Conservation (phyloP, 2,329 filamentous ascomycete species). For the Zymoseptoria passerinii region DNA sequence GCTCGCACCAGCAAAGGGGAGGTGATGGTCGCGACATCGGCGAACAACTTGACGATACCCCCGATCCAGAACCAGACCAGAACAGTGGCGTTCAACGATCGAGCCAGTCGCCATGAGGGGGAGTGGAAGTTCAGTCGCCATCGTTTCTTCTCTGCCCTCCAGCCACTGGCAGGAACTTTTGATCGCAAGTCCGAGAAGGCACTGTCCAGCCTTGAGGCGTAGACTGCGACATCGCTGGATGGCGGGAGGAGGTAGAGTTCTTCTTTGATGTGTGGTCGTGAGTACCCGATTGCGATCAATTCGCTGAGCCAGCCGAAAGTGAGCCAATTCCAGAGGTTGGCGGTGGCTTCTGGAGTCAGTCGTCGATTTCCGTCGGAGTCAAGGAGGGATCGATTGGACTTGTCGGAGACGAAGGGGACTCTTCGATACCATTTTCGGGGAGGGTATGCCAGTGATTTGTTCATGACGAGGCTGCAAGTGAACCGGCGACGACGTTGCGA, state of each 20-base stretch:
- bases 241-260: background rate
- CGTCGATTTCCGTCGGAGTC: constrained; percentile 1
- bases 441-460: background rate
- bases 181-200: background rate
- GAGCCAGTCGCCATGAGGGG: constrained; percentile 1
- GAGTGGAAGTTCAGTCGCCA: background rate
- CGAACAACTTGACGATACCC: constrained; percentile 2
- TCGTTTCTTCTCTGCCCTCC: background rate
- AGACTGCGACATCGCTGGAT: background rate
- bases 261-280: background rate
- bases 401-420: background rate
- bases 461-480: background rate
- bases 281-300: constrained; percentile 2
- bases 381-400: background rate
- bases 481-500: too few relatives aligned
- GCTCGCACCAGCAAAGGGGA: constrained; percentile 2
- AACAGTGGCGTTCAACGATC: constrained; percentile 1
- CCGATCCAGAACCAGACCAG: constrained; percentile 5
- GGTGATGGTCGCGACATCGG: constrained; percentile 1
- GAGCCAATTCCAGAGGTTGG: constrained; percentile 1
- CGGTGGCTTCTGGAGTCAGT: background rate
- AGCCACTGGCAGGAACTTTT: background rate
- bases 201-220: background rate
- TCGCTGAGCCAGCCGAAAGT: constrained; percentile 3
- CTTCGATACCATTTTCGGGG: constrained; percentile 1